Evolutionary conservation across 202 grass and related monocot genomes (phyloP), one percentile per base, ranked within the genome.

Genomic region (Panicum virgatum): DNA sequence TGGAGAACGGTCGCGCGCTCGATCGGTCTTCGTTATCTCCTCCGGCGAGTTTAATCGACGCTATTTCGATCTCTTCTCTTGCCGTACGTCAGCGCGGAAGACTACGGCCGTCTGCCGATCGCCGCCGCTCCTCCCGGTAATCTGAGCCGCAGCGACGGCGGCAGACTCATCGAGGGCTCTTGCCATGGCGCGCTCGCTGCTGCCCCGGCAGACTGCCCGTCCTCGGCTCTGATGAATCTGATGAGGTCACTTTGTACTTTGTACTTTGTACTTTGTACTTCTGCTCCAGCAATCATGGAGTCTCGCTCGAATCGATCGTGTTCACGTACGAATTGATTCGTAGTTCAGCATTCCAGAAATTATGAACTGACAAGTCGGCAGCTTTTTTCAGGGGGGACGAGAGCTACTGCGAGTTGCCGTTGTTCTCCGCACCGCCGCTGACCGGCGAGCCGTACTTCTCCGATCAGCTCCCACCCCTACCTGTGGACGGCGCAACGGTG

Each of bases 371-470:
- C 52, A 3, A 22, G 6, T 23, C 9, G 3, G n/a, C 3, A 23
- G n/a, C n/a, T n/a, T 10, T 10, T 26, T 58, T 10, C 82, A 89
- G 82, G 58, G 38, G 43, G 5, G 73, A 73, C 3, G 78, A 66
- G 7, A 15, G 46, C 1, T 30, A 11, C 72, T 25, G 45, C 32
- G 29, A 39, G 12, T 0, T 73, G 59, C 50, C 50, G 29, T 14
- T 69, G 50, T 43, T 62, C 40, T 6, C 66, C 6, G 13, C 25
- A 1, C 23, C 13, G 26, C n/a, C n/a, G n/a, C 4, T 19, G 7
- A 5, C 23, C 1, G 72, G 54, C 19, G 72, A 78, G 9, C 8
- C 2, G 6, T 82, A 20, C 72, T 19, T 5, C 25, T 56, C 68
- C 65, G 3, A 29, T 0, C 62, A 56, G 18, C 61, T 66, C 14